Evolutionary conservation across 1,284 basidiomycete species (phyloP), one percentile per base, ranked within the genome.

Genomic region (Mixia osmundae): DNA sequence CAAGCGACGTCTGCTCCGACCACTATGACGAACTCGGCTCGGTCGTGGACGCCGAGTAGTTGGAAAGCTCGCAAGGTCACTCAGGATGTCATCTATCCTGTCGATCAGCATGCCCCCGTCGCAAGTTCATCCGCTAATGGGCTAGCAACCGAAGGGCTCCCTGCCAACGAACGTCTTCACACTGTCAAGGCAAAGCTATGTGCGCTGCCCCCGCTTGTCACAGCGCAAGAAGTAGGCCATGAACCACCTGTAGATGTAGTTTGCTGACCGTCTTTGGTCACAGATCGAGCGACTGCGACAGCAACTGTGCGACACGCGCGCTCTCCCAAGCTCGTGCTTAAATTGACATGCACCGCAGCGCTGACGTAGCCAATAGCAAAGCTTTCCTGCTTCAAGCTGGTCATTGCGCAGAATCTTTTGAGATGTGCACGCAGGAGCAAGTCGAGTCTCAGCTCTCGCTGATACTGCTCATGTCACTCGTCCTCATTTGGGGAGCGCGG

Each of bases 381-480:
- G 83, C 83, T 0, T 97, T 97, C 58, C 64, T 97, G 21, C 67
- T 97, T 1, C 89, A 97, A 47, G 85, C 87, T 2, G 91, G 89
- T 8, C 91, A 97, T 54, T 97, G 43, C 19, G 43, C 43, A 41
- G 49, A 61, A 47, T 50, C 58, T 5, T 61, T 61, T 37, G 50
- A 54, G 33, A 58, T 59, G 37, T 60, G 58, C 50, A 51, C 28
- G 31, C 50, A 83, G 73, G 72, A 82, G 58, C 87, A 87, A 43
- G 87, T 97, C 47, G 74, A 85, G 34, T 72, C 76, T 37, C 91
- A 94, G 55, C 74, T 97, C 37, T 87, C 85, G 4, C 67, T 97
- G 18, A 80, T 91, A 47, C 66, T 97, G 5, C 78, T 87, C 10
- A 91, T 95, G 66, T 89, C 82, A 12, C 66, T 97, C 31, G 82